Evolutionary conservation across 495 filamentous ascomycete species (phyloP).

Genomic region (Penicillium cataractarum): DNA sequence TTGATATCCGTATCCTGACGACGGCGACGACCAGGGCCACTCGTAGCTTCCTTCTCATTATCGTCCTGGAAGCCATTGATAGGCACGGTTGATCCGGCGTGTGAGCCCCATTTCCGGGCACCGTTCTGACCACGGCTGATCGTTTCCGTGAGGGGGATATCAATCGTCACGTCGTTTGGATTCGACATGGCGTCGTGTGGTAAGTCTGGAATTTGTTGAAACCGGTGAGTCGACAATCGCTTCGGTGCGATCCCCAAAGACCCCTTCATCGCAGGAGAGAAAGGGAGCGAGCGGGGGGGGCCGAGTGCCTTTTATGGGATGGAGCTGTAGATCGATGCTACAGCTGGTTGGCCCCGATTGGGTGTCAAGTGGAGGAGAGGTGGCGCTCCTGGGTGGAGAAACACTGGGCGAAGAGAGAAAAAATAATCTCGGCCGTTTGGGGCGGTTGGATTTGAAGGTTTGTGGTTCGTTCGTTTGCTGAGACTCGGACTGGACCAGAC

Average conservation of each 20-base stretch:
- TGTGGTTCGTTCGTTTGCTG: not conserved
- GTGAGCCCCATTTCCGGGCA: constrained; percentile 43
- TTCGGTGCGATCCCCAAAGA: constrained; percentile 41
- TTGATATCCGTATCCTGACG: constrained; percentile 41
- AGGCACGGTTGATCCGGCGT: constrained; percentile 27
- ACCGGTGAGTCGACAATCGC: constrained; percentile 48
- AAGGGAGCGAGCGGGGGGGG: constrained; percentile 3
- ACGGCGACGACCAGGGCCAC: constrained; percentile 51
- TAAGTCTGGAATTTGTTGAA: constrained; percentile 50
- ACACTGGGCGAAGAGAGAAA: not conserved
- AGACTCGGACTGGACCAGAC: not conserved
- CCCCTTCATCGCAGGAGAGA: constrained; percentile 33
- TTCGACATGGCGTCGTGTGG: constrained; percentile 45
- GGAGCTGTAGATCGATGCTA: constrained; percentile 14
- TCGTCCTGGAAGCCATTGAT: constrained; percentile 8
- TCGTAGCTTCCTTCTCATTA: constrained; percentile 55
- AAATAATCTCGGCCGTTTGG: constrained; percentile 3
- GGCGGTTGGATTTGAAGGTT: constrained; percentile 1
- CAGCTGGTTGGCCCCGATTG: constrained; percentile 11
- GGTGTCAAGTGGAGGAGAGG: not conserved
- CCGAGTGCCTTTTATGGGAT: constrained; percentile 14
- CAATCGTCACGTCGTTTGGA: constrained; percentile 61
- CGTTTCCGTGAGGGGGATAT: constrained; percentile 57
- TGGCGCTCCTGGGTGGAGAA: constrained; percentile 4
- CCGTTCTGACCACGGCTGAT: constrained; percentile 48